Percentiles rank a stretch among this genome's conserved stretches.
phyloP scores from a whole-genome alignment of 345 rosid genomes.

The Eucalyptus tenuipes region DNA sequence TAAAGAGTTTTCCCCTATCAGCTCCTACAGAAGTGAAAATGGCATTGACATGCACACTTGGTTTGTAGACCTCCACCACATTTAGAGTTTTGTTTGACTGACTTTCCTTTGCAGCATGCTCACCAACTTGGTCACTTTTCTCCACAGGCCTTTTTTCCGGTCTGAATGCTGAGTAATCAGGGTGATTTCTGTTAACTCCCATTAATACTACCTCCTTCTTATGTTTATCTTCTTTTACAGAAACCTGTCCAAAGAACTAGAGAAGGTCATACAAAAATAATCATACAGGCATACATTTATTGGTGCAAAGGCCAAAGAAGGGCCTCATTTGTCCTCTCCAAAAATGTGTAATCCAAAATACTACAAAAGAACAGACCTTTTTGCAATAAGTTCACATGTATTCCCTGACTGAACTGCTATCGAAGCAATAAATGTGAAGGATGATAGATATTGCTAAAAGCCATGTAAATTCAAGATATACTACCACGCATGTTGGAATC shows the following conservation, averaged over 20 bases:
- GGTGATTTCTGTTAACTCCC: constrained; percentile 55
- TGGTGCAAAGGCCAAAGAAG: not conserved
- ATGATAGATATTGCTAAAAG: not conserved
- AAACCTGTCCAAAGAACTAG: constrained; percentile 18
- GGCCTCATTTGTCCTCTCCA: not conserved
- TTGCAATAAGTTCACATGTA: not conserved
- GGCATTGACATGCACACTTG: constrained; percentile 70
- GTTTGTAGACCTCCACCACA: constrained; percentile 74
- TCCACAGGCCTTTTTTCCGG: constrained; percentile 65
- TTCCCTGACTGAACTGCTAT: not conserved
- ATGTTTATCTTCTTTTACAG: constrained; percentile 79
- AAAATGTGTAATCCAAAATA: not conserved
- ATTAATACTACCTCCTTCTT: constrained; percentile 67
- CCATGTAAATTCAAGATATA: not conserved
- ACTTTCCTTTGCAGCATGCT: constrained; percentile 18
- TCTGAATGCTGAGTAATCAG: constrained; percentile 62
- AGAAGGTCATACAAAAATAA: not conserved
- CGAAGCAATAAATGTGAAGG: not conserved
- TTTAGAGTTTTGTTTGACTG: constrained; percentile 47
- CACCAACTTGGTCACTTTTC: constrained; percentile 28
- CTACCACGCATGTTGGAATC: not conserved
- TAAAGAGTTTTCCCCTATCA: constrained; percentile 56
- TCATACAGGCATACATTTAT: not conserved
- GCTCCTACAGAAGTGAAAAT: constrained; percentile 78
- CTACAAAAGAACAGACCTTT: not conserved